Conservation (phyloP, 306 rosid genomes). For the Medicago arabica region DNA sequence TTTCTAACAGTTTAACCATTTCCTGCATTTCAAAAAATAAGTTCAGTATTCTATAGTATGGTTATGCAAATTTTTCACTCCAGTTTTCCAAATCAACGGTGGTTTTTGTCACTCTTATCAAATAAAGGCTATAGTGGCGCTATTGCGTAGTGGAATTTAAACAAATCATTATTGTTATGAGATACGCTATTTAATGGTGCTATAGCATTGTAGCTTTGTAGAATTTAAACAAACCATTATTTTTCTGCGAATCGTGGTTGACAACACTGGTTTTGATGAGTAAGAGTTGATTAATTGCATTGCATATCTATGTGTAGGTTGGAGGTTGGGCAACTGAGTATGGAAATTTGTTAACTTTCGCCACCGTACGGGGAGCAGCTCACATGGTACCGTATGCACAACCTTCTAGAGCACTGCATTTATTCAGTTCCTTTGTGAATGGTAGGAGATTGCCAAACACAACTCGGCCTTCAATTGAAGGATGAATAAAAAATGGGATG, state of each 20-base stretch:
- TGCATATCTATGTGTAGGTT: slow-evolving; percentile 47
- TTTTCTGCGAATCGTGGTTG: background rate
- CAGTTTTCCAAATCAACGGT: background rate
- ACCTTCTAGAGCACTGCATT: slow-evolving; percentile 82
- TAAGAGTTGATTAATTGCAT: background rate
- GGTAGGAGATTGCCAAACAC: slow-evolving; percentile 75
- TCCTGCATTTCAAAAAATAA: background rate
- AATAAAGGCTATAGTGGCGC: background rate
- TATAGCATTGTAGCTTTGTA: background rate
- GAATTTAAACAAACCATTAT: background rate
- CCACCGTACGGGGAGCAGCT: slow-evolving; percentile 84
- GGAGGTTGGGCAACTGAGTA: slow-evolving; percentile 89
- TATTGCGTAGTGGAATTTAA: background rate
- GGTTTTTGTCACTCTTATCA: background rate
- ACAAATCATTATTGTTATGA: background rate
- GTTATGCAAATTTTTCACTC: slow-evolving; percentile 7
- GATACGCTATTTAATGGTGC: background rate
- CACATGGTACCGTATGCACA: slow-evolving; percentile 95
- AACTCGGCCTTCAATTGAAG: slow-evolving; percentile 58
- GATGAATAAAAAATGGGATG: slow-evolving; percentile 34
- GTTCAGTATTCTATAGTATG: background rate
- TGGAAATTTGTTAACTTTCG: slow-evolving; percentile 77
- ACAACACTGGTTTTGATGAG: background rate
- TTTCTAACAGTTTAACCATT: background rate
- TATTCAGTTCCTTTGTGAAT: slow-evolving; percentile 67